A percentile compares a stretch with the other conserved stretches of the same genome.
phyloP scores from a whole-genome alignment of 1,284 basidiomycete species.

The Lentinus polychrous region DNA sequence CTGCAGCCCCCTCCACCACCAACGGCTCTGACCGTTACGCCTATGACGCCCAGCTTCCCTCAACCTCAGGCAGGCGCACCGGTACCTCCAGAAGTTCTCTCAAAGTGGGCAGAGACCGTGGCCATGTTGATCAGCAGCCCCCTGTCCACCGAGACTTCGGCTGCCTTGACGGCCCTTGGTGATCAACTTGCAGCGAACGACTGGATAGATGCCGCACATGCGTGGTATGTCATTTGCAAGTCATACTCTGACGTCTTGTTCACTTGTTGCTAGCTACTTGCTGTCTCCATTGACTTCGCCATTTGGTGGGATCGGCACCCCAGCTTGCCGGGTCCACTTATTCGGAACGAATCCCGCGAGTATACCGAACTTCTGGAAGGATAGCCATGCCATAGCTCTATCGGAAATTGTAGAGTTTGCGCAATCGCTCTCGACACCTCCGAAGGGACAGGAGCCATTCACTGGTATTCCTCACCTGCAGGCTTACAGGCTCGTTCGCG shows the following conservation, averaged over 20 bases:
- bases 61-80: constrained; percentile 30
- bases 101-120: constrained; percentile 82
- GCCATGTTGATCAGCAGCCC: constrained; percentile 82
- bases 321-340: constrained; percentile 56
- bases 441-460: constrained; percentile 86
- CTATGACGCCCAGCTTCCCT: constrained; percentile 60
- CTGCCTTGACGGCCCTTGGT: constrained; percentile 83
- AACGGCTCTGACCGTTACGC: constrained; percentile 39
- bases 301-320: constrained; percentile 60
- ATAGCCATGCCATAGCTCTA: constrained; percentile 79
- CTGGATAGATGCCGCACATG: constrained; percentile 84
- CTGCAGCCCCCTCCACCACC: constrained; percentile 35
- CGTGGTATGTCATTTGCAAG: constrained; percentile 53
- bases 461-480: constrained; percentile 82
- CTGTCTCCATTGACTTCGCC: constrained; percentile 81
- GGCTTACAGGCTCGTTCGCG: constrained; percentile 82
- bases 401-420: constrained; percentile 94
- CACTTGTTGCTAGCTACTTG: constrained; percentile 57
- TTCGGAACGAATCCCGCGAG: constrained; percentile 57
- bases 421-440: constrained; percentile 60
- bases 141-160: constrained; percentile 54
- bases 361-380: constrained; percentile 51
- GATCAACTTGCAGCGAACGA: constrained; percentile 72
- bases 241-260: neutral
- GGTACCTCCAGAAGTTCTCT: constrained; percentile 52